phyloP scores from a whole-genome alignment of 1,284 basidiomycete species.

The Rugosomyces carneus region DNA sequence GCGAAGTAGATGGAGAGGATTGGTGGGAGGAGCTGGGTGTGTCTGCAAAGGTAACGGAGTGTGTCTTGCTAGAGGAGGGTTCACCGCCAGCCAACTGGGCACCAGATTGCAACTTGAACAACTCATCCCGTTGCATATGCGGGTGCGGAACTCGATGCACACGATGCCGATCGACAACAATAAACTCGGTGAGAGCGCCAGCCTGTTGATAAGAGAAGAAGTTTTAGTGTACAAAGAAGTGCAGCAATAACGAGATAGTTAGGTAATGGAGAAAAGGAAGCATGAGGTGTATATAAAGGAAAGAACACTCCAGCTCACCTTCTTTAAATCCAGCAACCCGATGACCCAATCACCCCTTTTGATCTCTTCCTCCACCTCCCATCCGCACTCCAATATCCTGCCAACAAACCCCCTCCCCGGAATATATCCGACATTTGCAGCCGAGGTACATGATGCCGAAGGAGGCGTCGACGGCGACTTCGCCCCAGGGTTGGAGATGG shows the following conservation, averaged over 20 bases:
- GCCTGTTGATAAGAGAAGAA: conserved; percentile 38
- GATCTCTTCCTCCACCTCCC: conserved; percentile 65
- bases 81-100: background rate
- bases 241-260: background rate
- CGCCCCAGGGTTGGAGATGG: background rate
- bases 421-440: conserved; percentile 57
- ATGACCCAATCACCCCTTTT: conserved; percentile 79
- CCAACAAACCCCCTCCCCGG: conserved; percentile 84
- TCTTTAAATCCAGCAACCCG: conserved; percentile 68
- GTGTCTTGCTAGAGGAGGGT: conserved; percentile 3
- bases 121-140: conserved; percentile 19
- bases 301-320: conserved; percentile 58
- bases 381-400: conserved; percentile 71
- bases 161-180: conserved; percentile 74
- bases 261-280: conserved; percentile 4
- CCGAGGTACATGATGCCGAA: conserved; percentile 11
- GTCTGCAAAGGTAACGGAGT: conserved; percentile 1
- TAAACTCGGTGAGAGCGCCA: conserved; percentile 79
- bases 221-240: too few relatives aligned
- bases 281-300: background rate
- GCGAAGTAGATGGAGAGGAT: conserved; percentile 1
- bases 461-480: conserved; percentile 8
- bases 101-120: conserved; percentile 6
- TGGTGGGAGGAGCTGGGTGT: conserved; percentile 7
- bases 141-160: conserved; percentile 67